These are phyloP conservation scores for Rhodotorula sphaerocarpa DNA, from an alignment of 768 basidiomycete genomes.

Conservation along the genomic window DNA sequence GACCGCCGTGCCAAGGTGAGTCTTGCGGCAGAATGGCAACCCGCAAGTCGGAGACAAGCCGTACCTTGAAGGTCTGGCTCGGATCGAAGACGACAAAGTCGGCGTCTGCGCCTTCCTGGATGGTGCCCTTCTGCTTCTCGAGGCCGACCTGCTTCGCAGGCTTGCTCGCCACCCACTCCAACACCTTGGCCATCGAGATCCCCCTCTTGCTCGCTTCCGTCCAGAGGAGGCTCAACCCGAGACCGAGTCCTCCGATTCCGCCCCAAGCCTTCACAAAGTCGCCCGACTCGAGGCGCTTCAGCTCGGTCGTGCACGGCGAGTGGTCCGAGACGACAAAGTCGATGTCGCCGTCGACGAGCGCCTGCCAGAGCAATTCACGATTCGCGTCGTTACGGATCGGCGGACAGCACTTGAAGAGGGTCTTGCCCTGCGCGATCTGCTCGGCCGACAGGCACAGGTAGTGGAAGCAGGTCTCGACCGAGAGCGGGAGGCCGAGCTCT, in stretches of 20 bases:
- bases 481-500: conserved; percentile 57
- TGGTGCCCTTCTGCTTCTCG: conserved; percentile 58
- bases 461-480: conserved; percentile 96
- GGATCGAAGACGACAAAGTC: conserved; percentile 83
- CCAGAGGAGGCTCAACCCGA: conserved; percentile 82
- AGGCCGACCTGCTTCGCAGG: conserved; percentile 77
- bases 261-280: conserved; percentile 90
- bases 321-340: conserved; percentile 95
- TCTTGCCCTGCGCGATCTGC: conserved; percentile 62
- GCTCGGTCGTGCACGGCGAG: conserved; percentile 54
- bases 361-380: conserved; percentile 68
- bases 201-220: conserved; percentile 64
- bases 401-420: conserved; percentile 92
- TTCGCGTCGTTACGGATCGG: conserved; percentile 73
- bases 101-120: conserved; percentile 68
- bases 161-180: conserved; percentile 65
- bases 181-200: conserved; percentile 54
- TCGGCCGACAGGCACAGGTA: conserved; percentile 73
- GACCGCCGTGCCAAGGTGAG: conserved; percentile 3
- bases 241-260: conserved; percentile 80
- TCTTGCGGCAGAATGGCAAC: conserved; percentile 1
- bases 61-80: conserved; percentile 42
- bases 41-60: neutral
- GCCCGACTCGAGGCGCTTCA: conserved; percentile 67
- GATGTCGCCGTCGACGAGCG: conserved; percentile 69